Percentiles rank a stretch among this genome's conserved stretches.
Conservation (phyloP, 2,329 filamentous ascomycete species). For the Gnomoniopsis smithogilvyi region DNA sequence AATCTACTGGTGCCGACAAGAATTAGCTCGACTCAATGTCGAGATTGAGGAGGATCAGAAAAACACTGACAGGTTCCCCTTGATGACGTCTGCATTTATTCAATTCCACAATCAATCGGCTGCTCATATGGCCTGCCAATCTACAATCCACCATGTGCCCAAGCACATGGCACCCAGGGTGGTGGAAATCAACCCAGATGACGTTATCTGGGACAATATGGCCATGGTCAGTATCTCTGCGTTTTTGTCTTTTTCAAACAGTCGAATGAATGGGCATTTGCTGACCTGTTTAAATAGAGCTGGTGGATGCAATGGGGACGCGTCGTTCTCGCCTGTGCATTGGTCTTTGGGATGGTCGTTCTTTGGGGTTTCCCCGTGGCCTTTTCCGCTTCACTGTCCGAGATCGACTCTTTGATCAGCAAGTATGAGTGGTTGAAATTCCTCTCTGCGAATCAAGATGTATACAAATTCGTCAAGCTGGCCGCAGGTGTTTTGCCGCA, state of each 20-base stretch:
- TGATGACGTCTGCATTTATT: constrained; percentile 96
- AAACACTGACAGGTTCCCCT: constrained; percentile 77
- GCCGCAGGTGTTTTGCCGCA: constrained; percentile 87
- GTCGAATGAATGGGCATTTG: background rate
- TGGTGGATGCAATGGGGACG: constrained; percentile 92
- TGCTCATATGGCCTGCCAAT: constrained; percentile 96
- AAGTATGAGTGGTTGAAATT: constrained; percentile 68
- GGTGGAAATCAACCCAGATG: constrained; percentile 89
- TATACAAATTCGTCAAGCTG: constrained; percentile 59
- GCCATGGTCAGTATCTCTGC: constrained; percentile 51
- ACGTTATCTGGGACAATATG: constrained; percentile 98
- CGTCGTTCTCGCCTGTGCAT: constrained; percentile 58
- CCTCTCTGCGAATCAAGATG: constrained; percentile 55
- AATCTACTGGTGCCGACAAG: constrained; percentile 84
- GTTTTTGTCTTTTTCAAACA: background rate
- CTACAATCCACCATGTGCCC: constrained; percentile 84
- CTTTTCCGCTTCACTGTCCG: constrained; percentile 79
- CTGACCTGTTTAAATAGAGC: constrained; percentile 29
- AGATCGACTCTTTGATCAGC: constrained; percentile 67
- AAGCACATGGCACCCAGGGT: constrained; percentile 89
- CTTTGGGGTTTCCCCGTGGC: constrained; percentile 90
- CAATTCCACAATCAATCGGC: constrained; percentile 98
- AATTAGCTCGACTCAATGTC: constrained; percentile 81
- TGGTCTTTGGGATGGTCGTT: constrained; percentile 74
- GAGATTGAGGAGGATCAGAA: constrained; percentile 91